Evolutionary conservation across 441 rosid genomes (phyloP).

Genomic region (Arabidopsis lyrata): DNA sequence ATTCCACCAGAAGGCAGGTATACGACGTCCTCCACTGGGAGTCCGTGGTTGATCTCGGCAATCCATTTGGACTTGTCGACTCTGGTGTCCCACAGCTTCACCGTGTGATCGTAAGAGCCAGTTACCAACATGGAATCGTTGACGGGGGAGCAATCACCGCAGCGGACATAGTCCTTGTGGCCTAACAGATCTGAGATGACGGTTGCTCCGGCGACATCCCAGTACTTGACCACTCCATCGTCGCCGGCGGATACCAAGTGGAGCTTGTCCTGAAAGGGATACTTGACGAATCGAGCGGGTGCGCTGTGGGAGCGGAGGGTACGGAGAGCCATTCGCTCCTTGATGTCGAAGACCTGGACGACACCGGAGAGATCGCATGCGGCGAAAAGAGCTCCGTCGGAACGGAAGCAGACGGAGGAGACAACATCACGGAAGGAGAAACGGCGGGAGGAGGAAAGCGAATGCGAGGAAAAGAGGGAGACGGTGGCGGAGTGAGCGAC

Average conservation of each 20-base stretch:
- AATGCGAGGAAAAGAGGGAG: constrained; percentile 61
- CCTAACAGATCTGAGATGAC: constrained; percentile 70
- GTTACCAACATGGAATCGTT: constrained; percentile 69
- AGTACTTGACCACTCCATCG: constrained; percentile 84
- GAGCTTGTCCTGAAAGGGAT: constrained; percentile 78
- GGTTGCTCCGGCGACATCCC: constrained; percentile 85
- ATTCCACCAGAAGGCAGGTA: constrained; percentile 87
- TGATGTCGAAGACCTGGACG: constrained; percentile 75
- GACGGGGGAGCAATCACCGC: constrained; percentile 89
- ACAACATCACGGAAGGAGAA: constrained; percentile 67
- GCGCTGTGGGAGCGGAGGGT: constrained; percentile 79
- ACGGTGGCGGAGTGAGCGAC: constrained; percentile 74
- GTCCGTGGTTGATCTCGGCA: constrained; percentile 78
- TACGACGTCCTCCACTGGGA: constrained; percentile 88
- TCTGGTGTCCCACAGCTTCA: constrained; percentile 92
- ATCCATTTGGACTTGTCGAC: constrained; percentile 57
- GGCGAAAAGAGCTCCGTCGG: constrained; percentile 86
- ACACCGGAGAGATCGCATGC: constrained; percentile 83
- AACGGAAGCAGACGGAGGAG: constrained; percentile 62
- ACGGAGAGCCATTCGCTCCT: constrained; percentile 77
- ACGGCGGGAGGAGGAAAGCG: constrained; percentile 57
- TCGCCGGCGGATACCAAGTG: constrained; percentile 92
- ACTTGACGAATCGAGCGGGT: constrained; percentile 81
- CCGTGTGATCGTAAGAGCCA: constrained; percentile 92
- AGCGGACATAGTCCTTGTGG: constrained; percentile 89